Evolutionary conservation across 768 basidiomycete species (phyloP), one percentile per base, ranked within the genome.

Genomic region (Floccularia luteovirens): DNA sequence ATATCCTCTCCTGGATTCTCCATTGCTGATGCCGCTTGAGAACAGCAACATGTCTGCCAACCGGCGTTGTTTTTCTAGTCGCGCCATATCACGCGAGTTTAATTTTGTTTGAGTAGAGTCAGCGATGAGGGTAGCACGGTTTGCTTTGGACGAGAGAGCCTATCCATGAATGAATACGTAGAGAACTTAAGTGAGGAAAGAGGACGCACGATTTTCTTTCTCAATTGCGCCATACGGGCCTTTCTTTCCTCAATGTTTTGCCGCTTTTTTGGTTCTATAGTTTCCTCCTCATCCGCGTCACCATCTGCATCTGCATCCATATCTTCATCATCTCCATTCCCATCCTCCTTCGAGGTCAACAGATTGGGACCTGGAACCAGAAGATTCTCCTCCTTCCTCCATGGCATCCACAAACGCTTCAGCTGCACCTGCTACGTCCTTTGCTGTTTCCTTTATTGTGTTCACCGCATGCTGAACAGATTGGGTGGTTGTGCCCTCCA

Each of bases 1-100:
- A 90, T 67, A 55, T 97, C 93, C 57, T 91, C 90, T n/a, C 92
- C 94, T 0, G 75, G 69, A 38, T 90, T 92, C 59, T 89, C 86
- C n/a, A n/a, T n/a, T n/a, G n/a, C n/a, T 1, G 91, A 91, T 46
- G 93, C 88, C 2, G 84, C 80, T 61, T 92, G 91, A 43, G 77
- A 62, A 14, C 91, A n/a, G 77, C 49, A 98, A 61, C 13, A 69
- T 78, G 63, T 97, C 94, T 1, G 91, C 92, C 14, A 96, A 72
- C 60, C 87, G 90, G 41, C 87, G 81, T 56, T 96, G 90, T 52
- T 82, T 79, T 48, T 98, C 94, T 21, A 94, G 66, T 28, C 91
- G 77, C 16, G 84, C 82, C 0, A 81, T 63, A 45, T 98, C 93
- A 19, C 88, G 77, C 0, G 77, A 84, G 3, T 78, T 82, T 6